phyloP scores from a whole-genome alignment of 495 filamentous ascomycete species.

The Neohortaea acidophila region DNA sequence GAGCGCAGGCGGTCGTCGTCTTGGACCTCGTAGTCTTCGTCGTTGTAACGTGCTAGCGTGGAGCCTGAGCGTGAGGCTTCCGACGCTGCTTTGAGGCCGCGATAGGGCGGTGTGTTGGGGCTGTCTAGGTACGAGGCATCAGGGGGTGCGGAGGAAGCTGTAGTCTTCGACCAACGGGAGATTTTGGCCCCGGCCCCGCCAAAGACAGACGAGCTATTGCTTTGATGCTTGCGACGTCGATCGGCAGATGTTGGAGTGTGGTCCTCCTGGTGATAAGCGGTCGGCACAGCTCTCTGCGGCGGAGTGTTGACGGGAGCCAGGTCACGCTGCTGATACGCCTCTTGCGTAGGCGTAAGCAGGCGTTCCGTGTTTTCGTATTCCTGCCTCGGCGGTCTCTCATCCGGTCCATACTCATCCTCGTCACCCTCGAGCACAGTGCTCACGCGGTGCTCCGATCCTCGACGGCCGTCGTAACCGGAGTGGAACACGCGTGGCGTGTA shows the following conservation, averaged over 20 bases:
- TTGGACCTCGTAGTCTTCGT: slow-evolving; percentile 47
- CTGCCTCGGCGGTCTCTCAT: slow-evolving; percentile 17
- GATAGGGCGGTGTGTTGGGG: slow-evolving; percentile 33
- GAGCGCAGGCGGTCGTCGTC: slow-evolving; percentile 59
- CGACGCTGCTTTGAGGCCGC: slow-evolving; percentile 38
- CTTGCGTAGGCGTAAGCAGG: slow-evolving; percentile 29
- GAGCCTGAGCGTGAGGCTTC: slow-evolving; percentile 51
- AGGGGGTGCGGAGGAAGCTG: slow-evolving; percentile 56
- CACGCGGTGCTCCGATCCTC: slow-evolving; percentile 58
- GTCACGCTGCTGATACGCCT: slow-evolving; percentile 38
- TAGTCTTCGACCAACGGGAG: slow-evolving; percentile 95
- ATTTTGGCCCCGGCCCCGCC: slow-evolving; percentile 49
- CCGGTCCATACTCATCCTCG: slow-evolving; percentile 23
- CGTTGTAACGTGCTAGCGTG: slow-evolving; percentile 22
- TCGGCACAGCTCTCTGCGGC: slow-evolving; percentile 44
- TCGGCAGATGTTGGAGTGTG: slow-evolving; percentile 62
- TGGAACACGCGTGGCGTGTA: slow-evolving; percentile 39
- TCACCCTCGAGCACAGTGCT: slow-evolving; percentile 66
- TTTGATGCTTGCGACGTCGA: slow-evolving; percentile 80
- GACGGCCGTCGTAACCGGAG: slow-evolving; percentile 41
- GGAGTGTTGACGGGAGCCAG: slow-evolving; percentile 46
- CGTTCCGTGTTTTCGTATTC: slow-evolving; percentile 26
- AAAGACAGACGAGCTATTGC: slow-evolving; percentile 72
- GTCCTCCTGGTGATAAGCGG: slow-evolving; percentile 45
- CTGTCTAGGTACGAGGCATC: slow-evolving; percentile 19